Base-by-base conservation (phyloP, 805 yeast genomes). In the Wickerhamomyces subpelliculosus region DNA sequence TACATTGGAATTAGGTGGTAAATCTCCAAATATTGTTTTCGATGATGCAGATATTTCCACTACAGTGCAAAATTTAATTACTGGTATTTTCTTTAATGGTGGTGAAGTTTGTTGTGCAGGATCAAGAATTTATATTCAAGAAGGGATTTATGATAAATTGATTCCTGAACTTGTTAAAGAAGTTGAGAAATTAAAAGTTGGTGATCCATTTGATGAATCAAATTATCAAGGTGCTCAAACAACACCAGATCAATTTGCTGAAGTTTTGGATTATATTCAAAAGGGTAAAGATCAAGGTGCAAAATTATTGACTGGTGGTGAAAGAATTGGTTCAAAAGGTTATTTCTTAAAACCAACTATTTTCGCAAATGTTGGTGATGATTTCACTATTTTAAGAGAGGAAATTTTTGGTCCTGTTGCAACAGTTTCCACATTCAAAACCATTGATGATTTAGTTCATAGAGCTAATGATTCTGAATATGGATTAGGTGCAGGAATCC, bases 51-150 rank as follows among this genome's bases (percentile, higher is more conserved):
- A 77, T 50, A 49, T 77, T 45, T 67, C 69, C 49, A 59, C 65
- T 30, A 63, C 72, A 34, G 61, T 67, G 36, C 59, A 67, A 42
- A 62, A 65, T 54, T 68, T 76, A 52, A 61, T 75, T 42, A 55
- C 68, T 27, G 81, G 81, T 67, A 78, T 78, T 49, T 75, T 75
- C 70, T 76, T 72, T 69, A 78, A 78, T 66, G 70, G 79, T 45
- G 84, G 83, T 67, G 83, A 78, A 62, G 82, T 78, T 41, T 78
- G 84, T 60, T 73, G 78, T 61, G 83, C 83, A 32, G 82, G 83
- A 58, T 75, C 83, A 39, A 73, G 84, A 68, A 64, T 77, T 43
- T 76, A 70, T 59, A 62, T 78, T 48, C 83, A 78, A 60, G 80
- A 72, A 47, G 78, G 68, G 35, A 62, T 74, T 46, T 77, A 78